Percentiles rank a stretch among this genome's conserved stretches.
phyloP scores from a whole-genome alignment of 2,329 filamentous ascomycete genomes.

The Claviceps capensis region DNA sequence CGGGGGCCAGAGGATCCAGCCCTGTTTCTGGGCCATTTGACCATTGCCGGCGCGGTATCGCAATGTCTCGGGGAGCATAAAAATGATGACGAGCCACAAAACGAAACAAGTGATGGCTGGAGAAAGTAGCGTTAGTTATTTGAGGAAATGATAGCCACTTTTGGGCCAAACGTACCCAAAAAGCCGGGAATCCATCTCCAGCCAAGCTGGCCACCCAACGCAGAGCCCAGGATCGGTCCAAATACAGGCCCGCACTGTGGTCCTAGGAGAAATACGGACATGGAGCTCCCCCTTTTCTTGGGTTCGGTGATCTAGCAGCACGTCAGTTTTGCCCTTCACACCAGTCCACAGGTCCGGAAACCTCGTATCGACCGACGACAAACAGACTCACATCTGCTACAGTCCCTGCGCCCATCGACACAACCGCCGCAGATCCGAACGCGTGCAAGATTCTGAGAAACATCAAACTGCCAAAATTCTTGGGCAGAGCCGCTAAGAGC shows the following conservation, averaged over 20 bases:
- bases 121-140: not conserved
- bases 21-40: slow-evolving; percentile 10
- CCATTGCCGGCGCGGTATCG: slow-evolving; percentile 30
- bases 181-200: slow-evolving; percentile 34
- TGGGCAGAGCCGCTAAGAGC: slow-evolving; percentile 23
- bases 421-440: slow-evolving; percentile 27
- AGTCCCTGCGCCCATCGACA: slow-evolving; percentile 28
- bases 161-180: slow-evolving; percentile 9
- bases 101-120: slow-evolving; percentile 17
- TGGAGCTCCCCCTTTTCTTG: slow-evolving; percentile 22
- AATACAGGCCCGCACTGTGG: slow-evolving; percentile 30
- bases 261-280: slow-evolving; percentile 28
- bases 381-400: slow-evolving; percentile 21
- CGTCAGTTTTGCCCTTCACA: not conserved
- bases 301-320: slow-evolving; percentile 19
- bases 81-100: slow-evolving; percentile 15
- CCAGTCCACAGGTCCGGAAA: not conserved
- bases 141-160: not conserved
- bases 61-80: slow-evolving; percentile 32
- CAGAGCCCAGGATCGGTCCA: slow-evolving; percentile 28
- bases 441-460: slow-evolving; percentile 27
- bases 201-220: slow-evolving; percentile 17
- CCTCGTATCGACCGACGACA: not conserved
- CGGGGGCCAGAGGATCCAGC: slow-evolving; percentile 11
- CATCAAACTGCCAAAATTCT: slow-evolving; percentile 23